phyloP scores from a whole-genome alignment of 2,329 filamentous ascomycete species.

The Pseudogymnoascus sp. region DNA sequence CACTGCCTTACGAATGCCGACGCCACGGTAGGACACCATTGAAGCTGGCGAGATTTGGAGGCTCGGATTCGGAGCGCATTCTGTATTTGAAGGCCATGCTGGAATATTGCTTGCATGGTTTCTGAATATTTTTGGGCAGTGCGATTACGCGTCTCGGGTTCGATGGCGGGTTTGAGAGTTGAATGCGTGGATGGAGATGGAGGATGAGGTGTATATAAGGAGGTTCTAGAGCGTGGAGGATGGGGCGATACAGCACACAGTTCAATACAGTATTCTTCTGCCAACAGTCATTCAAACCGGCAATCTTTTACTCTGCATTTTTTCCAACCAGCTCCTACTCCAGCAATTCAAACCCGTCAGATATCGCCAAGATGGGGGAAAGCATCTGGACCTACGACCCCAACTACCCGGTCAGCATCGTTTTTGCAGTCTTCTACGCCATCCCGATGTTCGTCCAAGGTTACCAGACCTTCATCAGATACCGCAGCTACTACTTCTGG shows the following conservation, averaged over 20 bases:
- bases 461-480: conserved; percentile 38
- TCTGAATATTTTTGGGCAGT: neutral
- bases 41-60: neutral
- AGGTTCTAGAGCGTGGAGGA: neutral
- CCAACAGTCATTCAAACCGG: neutral
- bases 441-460: conserved; percentile 34
- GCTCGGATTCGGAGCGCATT: conserved; percentile 4
- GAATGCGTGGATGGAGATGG: neutral
- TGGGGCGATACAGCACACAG: neutral
- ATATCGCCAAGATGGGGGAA: conserved; percentile 10
- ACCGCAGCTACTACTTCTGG: conserved; percentile 40
- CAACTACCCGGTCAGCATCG: conserved; percentile 38
- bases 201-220: conserved; percentile 5
- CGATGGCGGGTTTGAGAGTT: neutral
- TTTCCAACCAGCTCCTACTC: neutral
- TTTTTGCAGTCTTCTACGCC: conserved; percentile 38
- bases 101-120: neutral
- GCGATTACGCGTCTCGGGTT: conserved; percentile 8
- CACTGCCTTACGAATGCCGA: neutral
- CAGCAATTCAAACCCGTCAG: neutral
- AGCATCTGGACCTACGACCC: conserved; percentile 41
- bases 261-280: neutral
- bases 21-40: neutral
- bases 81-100: conserved; percentile 2
- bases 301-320: neutral